Evolutionary conservation across 441 rosid genomes (phyloP).

Genomic region (Eutrema salsugineum): DNA sequence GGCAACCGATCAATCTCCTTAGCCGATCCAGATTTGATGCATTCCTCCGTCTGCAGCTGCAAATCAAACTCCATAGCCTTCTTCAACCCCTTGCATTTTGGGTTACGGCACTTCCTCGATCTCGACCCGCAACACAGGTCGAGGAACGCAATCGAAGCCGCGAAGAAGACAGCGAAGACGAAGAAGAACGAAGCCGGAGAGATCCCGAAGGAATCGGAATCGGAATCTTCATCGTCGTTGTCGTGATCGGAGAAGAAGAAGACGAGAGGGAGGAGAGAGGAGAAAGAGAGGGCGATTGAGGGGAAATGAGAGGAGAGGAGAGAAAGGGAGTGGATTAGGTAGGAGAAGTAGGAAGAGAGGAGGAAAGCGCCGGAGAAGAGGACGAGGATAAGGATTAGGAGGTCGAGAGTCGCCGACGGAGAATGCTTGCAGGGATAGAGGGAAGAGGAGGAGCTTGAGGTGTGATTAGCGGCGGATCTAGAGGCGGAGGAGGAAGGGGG

Average conservation of each 20-base stretch:
- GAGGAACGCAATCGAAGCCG: constrained; percentile 36
- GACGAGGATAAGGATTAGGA: constrained; percentile 68
- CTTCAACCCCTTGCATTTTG: constrained; percentile 80
- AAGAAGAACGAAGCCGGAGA: constrained; percentile 46
- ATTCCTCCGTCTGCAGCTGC: constrained; percentile 79
- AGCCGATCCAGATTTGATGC: constrained; percentile 46
- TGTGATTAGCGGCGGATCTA: constrained; percentile 20
- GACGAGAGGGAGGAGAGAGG: constrained; percentile 31
- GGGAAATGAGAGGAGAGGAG: constrained; percentile 53
- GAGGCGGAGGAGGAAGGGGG: constrained; percentile 34
- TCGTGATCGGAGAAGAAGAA: constrained; percentile 26
- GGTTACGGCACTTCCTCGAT: constrained; percentile 64
- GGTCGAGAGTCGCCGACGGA: constrained; percentile 85
- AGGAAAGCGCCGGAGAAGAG: constrained; percentile 82
- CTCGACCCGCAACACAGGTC: constrained; percentile 62
- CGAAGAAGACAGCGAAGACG: constrained; percentile 52
- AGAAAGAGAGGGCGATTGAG: constrained; percentile 25
- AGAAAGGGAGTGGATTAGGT: constrained; percentile 70
- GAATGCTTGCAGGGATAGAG: constrained; percentile 68
- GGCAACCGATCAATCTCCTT: constrained; percentile 69
- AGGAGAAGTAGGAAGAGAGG: constrained; percentile 78
- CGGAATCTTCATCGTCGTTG: constrained; percentile 4
- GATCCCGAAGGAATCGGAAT: constrained; percentile 7
- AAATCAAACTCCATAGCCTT: constrained; percentile 93
- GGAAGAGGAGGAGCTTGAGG: constrained; percentile 23